Evolutionary conservation across 805 yeast genomes (phyloP).

Genomic region (Lipomyces orientalis): DNA sequence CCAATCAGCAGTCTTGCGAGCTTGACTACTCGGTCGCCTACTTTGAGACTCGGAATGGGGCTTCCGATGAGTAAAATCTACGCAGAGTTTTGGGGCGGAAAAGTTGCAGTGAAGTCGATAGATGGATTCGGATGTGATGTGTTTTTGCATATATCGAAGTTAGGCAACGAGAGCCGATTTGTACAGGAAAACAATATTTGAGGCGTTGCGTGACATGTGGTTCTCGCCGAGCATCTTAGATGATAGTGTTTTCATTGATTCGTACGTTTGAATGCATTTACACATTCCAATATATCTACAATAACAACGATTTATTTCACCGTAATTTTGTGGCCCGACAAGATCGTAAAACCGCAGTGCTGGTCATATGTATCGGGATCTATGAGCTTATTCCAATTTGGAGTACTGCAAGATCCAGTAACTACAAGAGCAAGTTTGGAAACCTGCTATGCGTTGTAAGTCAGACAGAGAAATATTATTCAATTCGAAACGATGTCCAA

Average conservation of each 20-base stretch:
- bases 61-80: slow-evolving; percentile 85
- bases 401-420: too few species aligned
- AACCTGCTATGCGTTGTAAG: too few species aligned
- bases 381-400: too few species aligned
- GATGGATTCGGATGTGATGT: slow-evolving; percentile 95
- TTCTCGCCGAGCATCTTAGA: neutral
- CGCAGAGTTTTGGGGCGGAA: slow-evolving; percentile 97
- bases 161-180: slow-evolving; percentile 56
- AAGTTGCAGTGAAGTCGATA: slow-evolving; percentile 75
- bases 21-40: slow-evolving; percentile 73
- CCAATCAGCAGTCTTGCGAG: slow-evolving; percentile 66
- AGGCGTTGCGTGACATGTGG: neutral
- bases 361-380: too few species aligned
- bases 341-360: too few species aligned
- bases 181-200: slow-evolving; percentile 20
- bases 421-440: too few species aligned
- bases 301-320: too few species aligned
- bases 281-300: neutral
- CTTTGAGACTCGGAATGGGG: slow-evolving; percentile 82
- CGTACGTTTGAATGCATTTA: neutral
- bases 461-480: too few species aligned
- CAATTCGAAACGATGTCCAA: too few species aligned
- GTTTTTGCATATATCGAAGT: slow-evolving; percentile 73
- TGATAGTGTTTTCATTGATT: neutral
- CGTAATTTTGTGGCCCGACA: too few species aligned